These are phyloP conservation scores for Scalesia atractyloides DNA, from an alignment of 129 eudicot genomes.

Conservation along the genomic window DNA sequence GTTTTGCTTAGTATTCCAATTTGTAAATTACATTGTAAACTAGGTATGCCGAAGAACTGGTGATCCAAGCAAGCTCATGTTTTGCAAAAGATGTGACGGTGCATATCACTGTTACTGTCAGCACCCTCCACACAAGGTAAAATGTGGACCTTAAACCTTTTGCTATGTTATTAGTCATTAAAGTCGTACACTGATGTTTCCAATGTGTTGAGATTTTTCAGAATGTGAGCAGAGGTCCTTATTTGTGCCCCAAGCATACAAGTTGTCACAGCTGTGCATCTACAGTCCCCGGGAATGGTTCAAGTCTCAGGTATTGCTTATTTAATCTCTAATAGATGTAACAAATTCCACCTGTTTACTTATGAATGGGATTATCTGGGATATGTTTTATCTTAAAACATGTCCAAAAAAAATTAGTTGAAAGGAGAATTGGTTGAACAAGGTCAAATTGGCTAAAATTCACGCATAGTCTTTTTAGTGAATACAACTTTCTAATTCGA, in stretches of 20 bases:
- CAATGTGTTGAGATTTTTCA: conserved; percentile 30
- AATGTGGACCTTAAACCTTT: conserved; percentile 9
- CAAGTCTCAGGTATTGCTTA: conserved; percentile 73
- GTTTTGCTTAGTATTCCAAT: neutral
- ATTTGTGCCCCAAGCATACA: conserved; percentile 97
- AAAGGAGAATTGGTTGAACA: neutral
- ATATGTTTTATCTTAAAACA: neutral
- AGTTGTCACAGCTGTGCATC: conserved; percentile 96
- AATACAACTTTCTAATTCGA: neutral
- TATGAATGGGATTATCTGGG: neutral
- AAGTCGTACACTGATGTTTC: neutral
- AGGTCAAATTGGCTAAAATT: neutral
- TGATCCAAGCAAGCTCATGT: conserved; percentile 87
- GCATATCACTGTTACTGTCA: conserved; percentile 97
- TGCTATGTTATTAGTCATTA: neutral
- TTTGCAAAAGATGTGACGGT: conserved; percentile 98
- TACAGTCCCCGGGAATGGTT: conserved; percentile 93
- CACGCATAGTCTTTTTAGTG: neutral
- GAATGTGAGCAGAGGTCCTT: conserved; percentile 93
- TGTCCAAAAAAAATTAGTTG: neutral
- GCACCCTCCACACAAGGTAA: conserved; percentile 99
- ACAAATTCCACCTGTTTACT: neutral
- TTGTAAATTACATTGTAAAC: neutral
- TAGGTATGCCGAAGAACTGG: conserved; percentile 89
- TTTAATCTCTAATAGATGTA: neutral